Base-by-base conservation (phyloP, 805 yeast genomes). In the Saturnispora sekii region DNA sequence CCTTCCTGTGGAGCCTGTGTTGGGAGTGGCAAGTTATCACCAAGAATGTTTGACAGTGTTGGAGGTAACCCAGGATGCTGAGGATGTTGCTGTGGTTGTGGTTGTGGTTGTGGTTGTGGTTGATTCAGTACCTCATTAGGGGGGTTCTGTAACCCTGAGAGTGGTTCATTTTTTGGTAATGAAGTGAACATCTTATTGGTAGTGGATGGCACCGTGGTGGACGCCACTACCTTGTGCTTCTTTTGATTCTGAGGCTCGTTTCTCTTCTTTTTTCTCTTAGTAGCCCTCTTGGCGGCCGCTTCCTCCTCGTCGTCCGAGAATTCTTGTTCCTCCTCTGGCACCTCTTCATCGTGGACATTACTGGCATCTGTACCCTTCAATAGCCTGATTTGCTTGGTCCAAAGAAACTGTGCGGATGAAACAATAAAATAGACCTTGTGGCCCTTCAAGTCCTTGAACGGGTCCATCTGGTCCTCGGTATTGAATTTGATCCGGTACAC, bases 251-350 rank as follows among this genome's bases (percentile, higher is more conserved):
- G 38, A 5, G 39, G 18, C 16, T 38, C 41, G 12, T 39, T 35
- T 1, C 18, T 34, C 49, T 66, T 70, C 53, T 74, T 77, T 62
- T 76, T 75, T 47, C 73, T 74, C 63, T 82, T 85, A 60, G 73
- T 79, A 17, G 70, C 62, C 43, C 73, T 75, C 58, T 83, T 89
- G 38, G 75, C 76, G 32, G 76, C 81, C 53, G 78, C 74, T 60
- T 93, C 97, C 49, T 76, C 76, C 58, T 90, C 97, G 62, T 93
- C 97, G 60, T 93, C 97, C 1, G 96, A 85, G 53, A 81, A 90
- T 59, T 90, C 97, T 60, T 86, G 95, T 60, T 93, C 97, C 29
- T 84, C 94, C 53, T 80, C 88, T 0, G 96, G 87, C 29, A 90
- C 64, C 57, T 93, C 98, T 64, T 93, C 97, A 61, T 93, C 98